These are phyloP conservation scores for Arabidopsis hybrid DNA, from an alignment of 441 rosid genomes.

Conservation along the genomic window DNA sequence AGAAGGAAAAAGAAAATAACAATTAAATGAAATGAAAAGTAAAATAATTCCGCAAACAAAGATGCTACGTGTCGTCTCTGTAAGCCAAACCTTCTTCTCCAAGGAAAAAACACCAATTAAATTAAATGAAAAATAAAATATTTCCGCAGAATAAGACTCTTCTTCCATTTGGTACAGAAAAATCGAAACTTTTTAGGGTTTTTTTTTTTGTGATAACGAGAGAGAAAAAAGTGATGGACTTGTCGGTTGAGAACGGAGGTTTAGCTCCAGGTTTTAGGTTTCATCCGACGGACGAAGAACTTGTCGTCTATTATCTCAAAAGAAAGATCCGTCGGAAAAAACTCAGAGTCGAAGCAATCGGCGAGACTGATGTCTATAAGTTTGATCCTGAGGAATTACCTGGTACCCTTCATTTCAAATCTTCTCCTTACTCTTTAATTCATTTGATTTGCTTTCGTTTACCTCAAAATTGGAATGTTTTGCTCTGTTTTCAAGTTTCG, in stretches of 20 bases:
- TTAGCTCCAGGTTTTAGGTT: slow-evolving; percentile 96
- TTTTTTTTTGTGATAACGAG: neutral
- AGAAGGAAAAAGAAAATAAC: no score
- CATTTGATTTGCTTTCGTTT: no score
- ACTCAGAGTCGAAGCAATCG: slow-evolving; percentile 63
- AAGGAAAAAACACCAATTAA: slow-evolving; percentile 31
- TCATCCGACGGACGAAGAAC: slow-evolving; percentile 93
- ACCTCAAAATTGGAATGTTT: neutral
- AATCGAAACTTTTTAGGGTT: neutral
- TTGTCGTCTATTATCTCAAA: slow-evolving; percentile 75
- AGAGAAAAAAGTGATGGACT: slow-evolving; percentile 35
- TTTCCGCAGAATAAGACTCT: neutral
- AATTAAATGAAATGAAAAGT: no score
- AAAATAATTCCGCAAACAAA: no score
- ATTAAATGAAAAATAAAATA: neutral
- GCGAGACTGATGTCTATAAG: slow-evolving; percentile 86
- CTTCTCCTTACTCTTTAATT: neutral
- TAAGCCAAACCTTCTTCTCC: slow-evolving; percentile 36
- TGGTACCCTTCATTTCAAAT: slow-evolving; percentile 50
- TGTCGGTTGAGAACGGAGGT: slow-evolving; percentile 41
- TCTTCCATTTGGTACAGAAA: slow-evolving; percentile 14
- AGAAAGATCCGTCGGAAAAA: slow-evolving; percentile 69
- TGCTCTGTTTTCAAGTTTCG: neutral
- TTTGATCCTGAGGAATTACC: slow-evolving; percentile 94
- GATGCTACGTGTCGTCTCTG: slow-evolving; percentile 6